Evolutionary conservation across 495 filamentous ascomycete genomes (phyloP).

Genomic region (Penicillium goetzii): DNA sequence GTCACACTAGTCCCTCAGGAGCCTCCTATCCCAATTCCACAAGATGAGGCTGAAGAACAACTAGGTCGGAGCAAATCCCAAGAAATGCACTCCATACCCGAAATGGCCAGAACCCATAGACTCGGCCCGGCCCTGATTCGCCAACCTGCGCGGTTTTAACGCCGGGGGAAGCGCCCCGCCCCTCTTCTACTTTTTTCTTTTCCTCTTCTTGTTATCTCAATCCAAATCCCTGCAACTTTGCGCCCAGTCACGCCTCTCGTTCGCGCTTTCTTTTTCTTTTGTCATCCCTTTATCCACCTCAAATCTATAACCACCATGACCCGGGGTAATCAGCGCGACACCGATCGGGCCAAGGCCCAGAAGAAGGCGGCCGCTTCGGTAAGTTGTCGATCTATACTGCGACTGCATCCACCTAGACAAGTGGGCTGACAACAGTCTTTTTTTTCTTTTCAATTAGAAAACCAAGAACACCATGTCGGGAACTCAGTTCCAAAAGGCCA

Average conservation of each 20-base stretch:
- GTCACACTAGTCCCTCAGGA: neutral
- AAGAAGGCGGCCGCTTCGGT: constrained; percentile 62
- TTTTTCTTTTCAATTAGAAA: constrained; percentile 57
- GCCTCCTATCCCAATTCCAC: neutral
- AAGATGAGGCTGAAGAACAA: constrained; percentile 5
- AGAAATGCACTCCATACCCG: neutral
- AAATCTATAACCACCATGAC: constrained; percentile 62
- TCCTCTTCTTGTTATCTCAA: constrained; percentile 3
- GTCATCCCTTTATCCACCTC: constrained; percentile 8
- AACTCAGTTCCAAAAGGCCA: constrained; percentile 68
- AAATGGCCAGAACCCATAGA: neutral
- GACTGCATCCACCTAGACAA: neutral
- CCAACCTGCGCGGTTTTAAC: neutral
- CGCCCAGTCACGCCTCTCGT: neutral
- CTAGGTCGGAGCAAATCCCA: neutral
- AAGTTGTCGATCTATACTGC: constrained; percentile 27
- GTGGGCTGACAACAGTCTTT: constrained; percentile 15
- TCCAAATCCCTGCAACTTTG: neutral
- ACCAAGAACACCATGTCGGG: constrained; percentile 61
- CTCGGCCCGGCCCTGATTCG: constrained; percentile 10
- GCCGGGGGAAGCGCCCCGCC: constrained; percentile 11
- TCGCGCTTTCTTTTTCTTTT: neutral
- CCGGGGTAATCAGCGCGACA: constrained; percentile 91
- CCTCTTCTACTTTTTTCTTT: constrained; percentile 8
- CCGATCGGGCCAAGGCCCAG: constrained; percentile 78